Percentiles rank a stretch among this genome's conserved stretches.
phyloP scores from a whole-genome alignment of 371 early-diverging fungal species.

The Mortierella sp. region DNA sequence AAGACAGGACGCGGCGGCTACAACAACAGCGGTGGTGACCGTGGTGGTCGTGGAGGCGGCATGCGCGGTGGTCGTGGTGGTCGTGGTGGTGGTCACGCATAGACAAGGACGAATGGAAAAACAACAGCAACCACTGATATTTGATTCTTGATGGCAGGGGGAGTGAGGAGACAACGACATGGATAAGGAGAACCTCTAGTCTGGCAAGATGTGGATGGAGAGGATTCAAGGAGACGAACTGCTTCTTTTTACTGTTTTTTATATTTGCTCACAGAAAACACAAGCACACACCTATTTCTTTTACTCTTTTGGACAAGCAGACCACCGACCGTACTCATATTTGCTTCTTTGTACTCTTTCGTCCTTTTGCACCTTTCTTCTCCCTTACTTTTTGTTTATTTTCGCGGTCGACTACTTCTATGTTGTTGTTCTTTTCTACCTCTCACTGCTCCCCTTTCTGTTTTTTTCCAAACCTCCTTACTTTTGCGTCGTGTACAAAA shows the following conservation, averaged over 20 bases:
- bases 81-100: constrained; percentile 56
- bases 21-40: constrained; percentile 60
- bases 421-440: neutral
- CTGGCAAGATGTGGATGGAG: neutral
- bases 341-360: constrained; percentile 8
- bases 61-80: constrained; percentile 63
- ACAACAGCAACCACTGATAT: neutral
- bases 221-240: neutral
- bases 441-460: neutral
- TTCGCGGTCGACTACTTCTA: neutral
- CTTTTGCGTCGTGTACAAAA: constrained; percentile 21
- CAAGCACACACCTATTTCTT: neutral
- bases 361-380: neutral
- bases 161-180: neutral
- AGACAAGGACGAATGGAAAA: neutral
- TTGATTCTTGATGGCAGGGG: constrained; percentile 4
- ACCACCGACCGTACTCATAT: neutral
- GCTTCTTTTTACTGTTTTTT: neutral
- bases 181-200: neutral
- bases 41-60: constrained; percentile 59
- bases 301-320: neutral
- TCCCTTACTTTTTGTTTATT: neutral
- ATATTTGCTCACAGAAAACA: neutral
- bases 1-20: constrained; percentile 61
- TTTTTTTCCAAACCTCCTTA: neutral